Conservation (phyloP, 352 stramenopile genomes). For the Phytophthora cryptogea region DNA sequence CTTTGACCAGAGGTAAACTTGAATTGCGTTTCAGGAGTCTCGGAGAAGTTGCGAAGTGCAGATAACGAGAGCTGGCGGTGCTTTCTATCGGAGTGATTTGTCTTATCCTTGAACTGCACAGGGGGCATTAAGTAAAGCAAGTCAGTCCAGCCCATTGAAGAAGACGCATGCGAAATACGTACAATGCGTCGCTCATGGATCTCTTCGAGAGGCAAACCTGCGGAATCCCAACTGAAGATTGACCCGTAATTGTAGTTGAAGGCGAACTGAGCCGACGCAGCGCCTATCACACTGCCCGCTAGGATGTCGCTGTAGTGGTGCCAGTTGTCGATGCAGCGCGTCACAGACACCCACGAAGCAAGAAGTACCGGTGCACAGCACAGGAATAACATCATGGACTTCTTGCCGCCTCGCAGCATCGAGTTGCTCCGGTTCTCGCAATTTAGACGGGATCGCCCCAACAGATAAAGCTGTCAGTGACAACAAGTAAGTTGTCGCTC, state of each 20-base stretch:
- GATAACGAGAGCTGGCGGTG: constrained; percentile 31
- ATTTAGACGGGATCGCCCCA: constrained; percentile 73
- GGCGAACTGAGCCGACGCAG: constrained; percentile 42
- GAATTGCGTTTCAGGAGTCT: constrained; percentile 35
- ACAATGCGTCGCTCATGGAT: constrained; percentile 54
- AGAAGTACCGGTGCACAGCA: constrained; percentile 65
- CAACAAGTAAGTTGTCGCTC: neutral
- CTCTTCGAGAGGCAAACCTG: constrained; percentile 61
- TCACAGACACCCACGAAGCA: constrained; percentile 72
- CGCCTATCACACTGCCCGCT: constrained; percentile 65
- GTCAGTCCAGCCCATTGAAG: neutral
- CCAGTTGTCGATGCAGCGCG: constrained; percentile 85
- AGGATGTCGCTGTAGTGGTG: constrained; percentile 84
- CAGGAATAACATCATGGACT: constrained; percentile 70
- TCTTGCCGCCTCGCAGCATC: constrained; percentile 52
- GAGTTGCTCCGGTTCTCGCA: constrained; percentile 59
- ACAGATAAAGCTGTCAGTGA: constrained; percentile 57
- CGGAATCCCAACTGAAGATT: constrained; percentile 61
- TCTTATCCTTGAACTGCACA: constrained; percentile 3
- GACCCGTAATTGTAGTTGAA: constrained; percentile 79
- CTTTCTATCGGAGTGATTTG: constrained; percentile 3
- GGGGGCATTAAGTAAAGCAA: neutral
- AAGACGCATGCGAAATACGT: constrained; percentile 7
- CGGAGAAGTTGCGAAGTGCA: constrained; percentile 46
- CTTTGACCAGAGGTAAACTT: neutral